phyloP scores from a whole-genome alignment of 495 filamentous ascomycete species.

The Collariella sp. region DNA sequence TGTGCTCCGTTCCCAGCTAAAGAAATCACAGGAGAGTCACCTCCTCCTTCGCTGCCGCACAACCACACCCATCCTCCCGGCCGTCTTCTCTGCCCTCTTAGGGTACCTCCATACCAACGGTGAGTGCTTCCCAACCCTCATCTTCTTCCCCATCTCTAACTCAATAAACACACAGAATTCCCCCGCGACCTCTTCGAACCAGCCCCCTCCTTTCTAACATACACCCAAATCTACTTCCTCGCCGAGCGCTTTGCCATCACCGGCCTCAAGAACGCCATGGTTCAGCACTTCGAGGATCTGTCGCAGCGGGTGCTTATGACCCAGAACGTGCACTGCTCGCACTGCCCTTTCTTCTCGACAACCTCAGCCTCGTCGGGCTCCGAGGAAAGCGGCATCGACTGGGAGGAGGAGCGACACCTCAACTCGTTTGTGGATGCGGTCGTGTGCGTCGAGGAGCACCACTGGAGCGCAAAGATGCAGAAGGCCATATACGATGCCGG shows the following conservation, averaged over 20 bases:
- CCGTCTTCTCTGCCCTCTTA: not conserved
- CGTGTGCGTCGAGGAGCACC: not conserved
- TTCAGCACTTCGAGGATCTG: not conserved
- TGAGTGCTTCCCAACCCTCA: not conserved
- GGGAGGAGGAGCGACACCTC: not conserved
- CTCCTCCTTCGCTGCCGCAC: not conserved
- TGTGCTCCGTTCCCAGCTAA: not conserved
- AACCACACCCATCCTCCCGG: not conserved
- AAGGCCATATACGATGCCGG: conserved; percentile 10
- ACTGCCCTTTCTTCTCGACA: not conserved
- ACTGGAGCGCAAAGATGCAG: conserved; percentile 4
- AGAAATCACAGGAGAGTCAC: not conserved
- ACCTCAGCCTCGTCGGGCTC: too few relatives aligned
- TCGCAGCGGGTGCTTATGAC: not conserved
- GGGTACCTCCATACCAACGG: conserved; percentile 4
- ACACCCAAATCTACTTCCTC: not conserved
- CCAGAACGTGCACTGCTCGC: not conserved
- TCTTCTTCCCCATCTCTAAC: not conserved
- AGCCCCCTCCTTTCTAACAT: conserved; percentile 2
- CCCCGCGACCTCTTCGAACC: not conserved
- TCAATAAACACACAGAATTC: not conserved
- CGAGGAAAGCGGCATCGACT: not conserved
- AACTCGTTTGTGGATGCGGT: conserved; percentile 1
- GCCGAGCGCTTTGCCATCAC: not conserved
- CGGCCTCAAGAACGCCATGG: not conserved